Base-by-base conservation (phyloP, 345 rosid species). In the Eucalyptus regnans region DNA sequence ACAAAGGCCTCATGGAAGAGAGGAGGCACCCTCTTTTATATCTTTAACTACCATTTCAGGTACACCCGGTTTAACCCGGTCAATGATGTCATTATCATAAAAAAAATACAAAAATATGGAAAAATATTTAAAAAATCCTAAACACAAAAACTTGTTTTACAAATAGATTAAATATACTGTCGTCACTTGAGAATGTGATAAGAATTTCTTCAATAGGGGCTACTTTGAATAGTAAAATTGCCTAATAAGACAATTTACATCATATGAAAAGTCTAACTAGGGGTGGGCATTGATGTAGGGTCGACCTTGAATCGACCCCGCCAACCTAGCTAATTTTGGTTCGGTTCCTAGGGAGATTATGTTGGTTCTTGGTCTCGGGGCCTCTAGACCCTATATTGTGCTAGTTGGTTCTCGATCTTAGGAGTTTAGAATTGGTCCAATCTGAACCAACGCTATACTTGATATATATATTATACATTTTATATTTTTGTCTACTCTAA, bases 331-430 rank as follows among this genome's bases (percentile, higher is more conserved):
- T 50, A 6, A 1, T 50, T 16, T 1, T 14, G 2, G 51, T 50
- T 50, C 0, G 7, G 5, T 50, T 50, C 6, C 2, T 1, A 50
- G 2, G 0, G 1, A 50, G 3, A 50, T 50, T 50, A 50, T 2
- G 6, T 12, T 2, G 50, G 16, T 50, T 50, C 6, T 50, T 50
- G 16, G 51, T 5, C 16, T 5, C 13, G 6, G 16, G 51, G 16
- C 16, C 51, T 50, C 17, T 50, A 13, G 51, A 50, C 6, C 2
- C 0, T 50, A 6, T 2, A 50, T 50, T 50, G 16, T 50, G 51
- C 1, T 6, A 0, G 6, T 50, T 50, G 16, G 3, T 50, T 50
- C 6, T 13, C 2, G 0, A 50, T 14, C 3, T 2, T 50, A 13
- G 6, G 17, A 50, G 17, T 50, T 50, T 50, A 50, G 51, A 3